Conservation (phyloP, 495 filamentous ascomycete species). For the Penicillium samsonianum region DNA sequence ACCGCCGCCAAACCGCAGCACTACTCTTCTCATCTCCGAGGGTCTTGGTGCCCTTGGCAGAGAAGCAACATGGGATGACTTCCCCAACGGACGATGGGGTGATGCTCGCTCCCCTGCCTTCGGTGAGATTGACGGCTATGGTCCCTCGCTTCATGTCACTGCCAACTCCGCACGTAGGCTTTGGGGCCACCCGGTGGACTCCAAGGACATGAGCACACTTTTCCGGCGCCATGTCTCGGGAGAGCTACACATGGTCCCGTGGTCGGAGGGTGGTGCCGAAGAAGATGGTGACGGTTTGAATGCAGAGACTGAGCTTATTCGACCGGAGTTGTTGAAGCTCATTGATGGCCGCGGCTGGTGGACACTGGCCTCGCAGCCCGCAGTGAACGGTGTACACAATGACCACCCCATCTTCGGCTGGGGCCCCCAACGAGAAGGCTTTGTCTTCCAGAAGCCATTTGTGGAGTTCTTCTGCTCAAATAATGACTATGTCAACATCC, state of each 20-base stretch:
- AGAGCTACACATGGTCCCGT: conserved; percentile 74
- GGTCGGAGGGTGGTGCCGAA: conserved; percentile 83
- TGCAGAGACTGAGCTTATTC: conserved; percentile 80
- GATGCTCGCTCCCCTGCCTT: conserved; percentile 88
- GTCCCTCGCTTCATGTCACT: conserved; percentile 83
- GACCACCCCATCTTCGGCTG: conserved; percentile 85
- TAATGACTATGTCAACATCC: conserved; percentile 60
- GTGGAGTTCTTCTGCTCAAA: conserved; percentile 89
- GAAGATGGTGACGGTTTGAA: conserved; percentile 52
- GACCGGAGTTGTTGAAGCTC: conserved; percentile 66
- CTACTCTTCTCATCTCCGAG: conserved; percentile 89
- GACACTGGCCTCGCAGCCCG: conserved; percentile 96
- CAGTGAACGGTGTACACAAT: conserved; percentile 79
- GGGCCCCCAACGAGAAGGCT: conserved; percentile 83
- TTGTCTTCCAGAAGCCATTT: conserved; percentile 98
- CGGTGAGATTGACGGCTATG: conserved; percentile 93
- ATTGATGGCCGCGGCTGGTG: conserved; percentile 80
- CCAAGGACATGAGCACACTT: conserved; percentile 69
- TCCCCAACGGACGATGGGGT: conserved; percentile 95
- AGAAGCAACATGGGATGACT: conserved; percentile 99
- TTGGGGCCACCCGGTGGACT: conserved; percentile 75
- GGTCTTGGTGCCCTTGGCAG: conserved; percentile 86
- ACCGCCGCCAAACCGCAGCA: conserved; percentile 58
- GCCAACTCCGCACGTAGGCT: conserved; percentile 73
- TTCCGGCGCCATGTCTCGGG: conserved; percentile 81